Base-by-base conservation (phyloP, 495 filamentous ascomycete species). In the Cairneyella variabilis region DNA sequence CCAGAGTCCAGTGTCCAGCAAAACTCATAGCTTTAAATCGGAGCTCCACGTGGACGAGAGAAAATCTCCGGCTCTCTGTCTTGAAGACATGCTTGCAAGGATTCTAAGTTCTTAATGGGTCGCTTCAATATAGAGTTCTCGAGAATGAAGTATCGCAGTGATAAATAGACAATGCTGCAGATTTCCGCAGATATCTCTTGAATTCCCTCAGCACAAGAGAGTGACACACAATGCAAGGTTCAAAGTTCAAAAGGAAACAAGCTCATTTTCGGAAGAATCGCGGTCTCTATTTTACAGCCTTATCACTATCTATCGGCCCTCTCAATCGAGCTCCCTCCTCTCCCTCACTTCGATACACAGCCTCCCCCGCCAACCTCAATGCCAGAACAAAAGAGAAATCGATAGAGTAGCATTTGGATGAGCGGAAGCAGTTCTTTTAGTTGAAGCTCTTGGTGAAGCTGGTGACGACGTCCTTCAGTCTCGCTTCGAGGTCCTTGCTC, bases 401-500 rank as follows among this genome's bases (percentile, higher is more conserved):
- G 48, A 50, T 18, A 17, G 50, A 48, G 50, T 47, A 54, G 56
- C 48, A 41, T 51, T 47, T 43, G 16, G 11, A 37, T 52, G 41
- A 46, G 12, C 22, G 37, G 3, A 22, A 32, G 7, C 27, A 14
- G 12, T 55, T 62, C 25, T 49, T 48, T 51, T 64, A 71, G 28
- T 67, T 75, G 81, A 96, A 96, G 80, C 83, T 89, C 87, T 96
- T 96, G 78, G 88, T 95, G 84, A 98, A 98, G 71, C 52, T 77
- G 56, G 53, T 48, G 63, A 90, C 83, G 64, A 86, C 77, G 53
- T 95, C 85, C 81, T 83, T 89, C 69, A 98, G 77, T 75, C 84
- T 84, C 60, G 72, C 79, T 83, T 98, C 93, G 47, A 92, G 77
- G 30, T 96, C 95, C 82, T 97, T 95, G 84, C 86, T 91, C 66